Evolutionary conservation across 352 stramenopile species (phyloP).

Genomic region (Globisporangium middletonii): DNA sequence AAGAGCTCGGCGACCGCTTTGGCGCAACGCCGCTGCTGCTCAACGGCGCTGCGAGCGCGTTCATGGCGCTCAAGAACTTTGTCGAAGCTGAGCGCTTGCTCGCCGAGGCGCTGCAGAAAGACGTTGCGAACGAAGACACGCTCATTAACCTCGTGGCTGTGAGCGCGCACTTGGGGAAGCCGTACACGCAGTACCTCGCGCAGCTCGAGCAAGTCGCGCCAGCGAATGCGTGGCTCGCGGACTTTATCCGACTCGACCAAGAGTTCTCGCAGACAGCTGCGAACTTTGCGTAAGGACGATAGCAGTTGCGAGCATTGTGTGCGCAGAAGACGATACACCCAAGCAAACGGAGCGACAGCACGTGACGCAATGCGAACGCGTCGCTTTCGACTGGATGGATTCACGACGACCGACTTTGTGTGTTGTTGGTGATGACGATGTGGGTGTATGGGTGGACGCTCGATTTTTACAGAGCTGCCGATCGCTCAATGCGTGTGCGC

Average conservation of each 20-base stretch:
- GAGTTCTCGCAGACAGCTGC: conserved; percentile 64
- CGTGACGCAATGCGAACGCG: no score
- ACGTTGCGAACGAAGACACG: conserved; percentile 87
- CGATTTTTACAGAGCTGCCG: no score
- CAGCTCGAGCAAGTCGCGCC: conserved; percentile 79
- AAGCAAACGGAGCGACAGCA: no score
- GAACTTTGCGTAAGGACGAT: conserved; percentile 42
- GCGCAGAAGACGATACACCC: no score
- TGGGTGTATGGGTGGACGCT: neutral
- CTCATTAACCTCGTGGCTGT: conserved; percentile 93
- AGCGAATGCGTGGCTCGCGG: conserved; percentile 61
- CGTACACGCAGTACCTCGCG: conserved; percentile 63
- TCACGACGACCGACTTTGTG: no score
- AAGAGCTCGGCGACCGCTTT: conserved; percentile 93
- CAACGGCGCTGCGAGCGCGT: conserved; percentile 88
- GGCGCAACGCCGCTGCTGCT: conserved; percentile 88
- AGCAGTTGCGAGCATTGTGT: neutral
- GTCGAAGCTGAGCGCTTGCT: conserved; percentile 86
- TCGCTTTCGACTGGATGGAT: no score
- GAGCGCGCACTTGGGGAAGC: conserved; percentile 88
- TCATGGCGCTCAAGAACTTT: conserved; percentile 91
- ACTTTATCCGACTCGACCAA: conserved; percentile 58
- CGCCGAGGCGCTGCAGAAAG: conserved; percentile 83
- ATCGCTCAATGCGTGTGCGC: neutral
- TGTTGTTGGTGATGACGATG: conserved; percentile 4